These are phyloP conservation scores for Malus sylvestris DNA, from an alignment of 306 rosid species.

Conservation along the genomic window DNA sequence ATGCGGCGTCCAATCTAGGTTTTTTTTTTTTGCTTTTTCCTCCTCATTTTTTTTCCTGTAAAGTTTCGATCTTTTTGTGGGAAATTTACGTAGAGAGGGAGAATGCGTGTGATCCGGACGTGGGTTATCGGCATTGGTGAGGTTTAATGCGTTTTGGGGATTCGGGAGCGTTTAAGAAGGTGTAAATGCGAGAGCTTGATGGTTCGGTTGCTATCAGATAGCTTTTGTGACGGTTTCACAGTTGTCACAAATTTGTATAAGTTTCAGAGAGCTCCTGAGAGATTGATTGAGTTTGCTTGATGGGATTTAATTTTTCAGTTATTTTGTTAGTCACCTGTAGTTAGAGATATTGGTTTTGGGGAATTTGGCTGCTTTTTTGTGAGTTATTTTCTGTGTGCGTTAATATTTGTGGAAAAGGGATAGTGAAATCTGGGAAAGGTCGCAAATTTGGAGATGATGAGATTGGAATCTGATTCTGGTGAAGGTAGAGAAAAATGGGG, in stretches of 20 bases:
- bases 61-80: background rate
- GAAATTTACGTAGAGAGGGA: background rate
- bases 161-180: background rate
- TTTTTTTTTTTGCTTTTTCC: background rate
- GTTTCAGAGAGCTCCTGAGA: slow-evolving; percentile 6
- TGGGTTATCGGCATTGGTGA: slow-evolving; percentile 8
- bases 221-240: background rate
- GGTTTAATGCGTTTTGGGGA: background rate
- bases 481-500: background rate
- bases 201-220: background rate
- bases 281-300: background rate
- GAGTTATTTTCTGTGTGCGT: background rate
- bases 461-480: background rate
- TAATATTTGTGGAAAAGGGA: background rate
- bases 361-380: background rate
- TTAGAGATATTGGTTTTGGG: background rate
- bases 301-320: background rate
- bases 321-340: background rate
- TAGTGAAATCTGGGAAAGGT: background rate
- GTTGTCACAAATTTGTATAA: background rate
- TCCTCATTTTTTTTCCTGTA: background rate
- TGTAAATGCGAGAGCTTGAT: background rate
- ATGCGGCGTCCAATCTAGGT: slow-evolving; percentile 1
- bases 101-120: slow-evolving; percentile 9
- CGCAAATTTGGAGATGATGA: background rate